Conservation (phyloP, 1,284 basidiomycete genomes). For the Tausonia pullulans region DNA sequence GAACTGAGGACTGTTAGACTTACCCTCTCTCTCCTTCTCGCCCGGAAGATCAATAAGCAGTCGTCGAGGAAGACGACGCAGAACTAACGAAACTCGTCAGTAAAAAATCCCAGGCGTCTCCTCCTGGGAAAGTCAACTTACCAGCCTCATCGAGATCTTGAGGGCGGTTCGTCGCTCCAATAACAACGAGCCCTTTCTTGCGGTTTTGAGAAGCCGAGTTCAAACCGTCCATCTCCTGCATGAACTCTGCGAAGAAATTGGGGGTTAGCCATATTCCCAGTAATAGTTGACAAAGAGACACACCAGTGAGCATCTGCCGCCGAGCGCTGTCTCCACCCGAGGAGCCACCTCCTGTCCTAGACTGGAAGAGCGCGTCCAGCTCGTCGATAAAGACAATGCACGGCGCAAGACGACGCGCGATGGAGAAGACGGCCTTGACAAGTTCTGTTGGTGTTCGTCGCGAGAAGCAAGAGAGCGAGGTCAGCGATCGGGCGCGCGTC, state of each 20-base stretch:
- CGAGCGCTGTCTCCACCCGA: slow-evolving; percentile 65
- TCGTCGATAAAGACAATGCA: slow-evolving; percentile 95
- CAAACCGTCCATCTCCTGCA: slow-evolving; percentile 98
- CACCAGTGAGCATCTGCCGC: slow-evolving; percentile 39
- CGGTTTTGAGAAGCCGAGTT: slow-evolving; percentile 49
- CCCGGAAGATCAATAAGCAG: slow-evolving; percentile 75
- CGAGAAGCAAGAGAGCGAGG: background rate
- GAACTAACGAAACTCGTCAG: slow-evolving; percentile 35
- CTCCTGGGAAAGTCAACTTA: background rate
- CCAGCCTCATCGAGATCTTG: slow-evolving; percentile 70
- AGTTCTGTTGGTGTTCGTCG: slow-evolving; percentile 14
- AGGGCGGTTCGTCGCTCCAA: slow-evolving; percentile 86
- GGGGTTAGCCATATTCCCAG: too few relatives aligned
- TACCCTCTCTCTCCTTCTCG: slow-evolving; percentile 66
- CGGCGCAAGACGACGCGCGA: slow-evolving; percentile 76
- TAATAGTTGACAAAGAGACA: background rate
- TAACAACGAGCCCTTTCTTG: slow-evolving; percentile 77
- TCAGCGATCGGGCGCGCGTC: background rate
- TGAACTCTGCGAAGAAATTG: slow-evolving; percentile 67
- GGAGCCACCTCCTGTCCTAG: slow-evolving; percentile 67
- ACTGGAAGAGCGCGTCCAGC: slow-evolving; percentile 85
- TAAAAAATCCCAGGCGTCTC: background rate
- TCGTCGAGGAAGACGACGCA: slow-evolving; percentile 69
- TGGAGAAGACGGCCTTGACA: slow-evolving; percentile 76
- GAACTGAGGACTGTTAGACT: slow-evolving; percentile 20